Evolutionary conservation across 306 rosid species (phyloP), one percentile per base, ranked within the genome.

Genomic region (Fragaria ananassa): DNA sequence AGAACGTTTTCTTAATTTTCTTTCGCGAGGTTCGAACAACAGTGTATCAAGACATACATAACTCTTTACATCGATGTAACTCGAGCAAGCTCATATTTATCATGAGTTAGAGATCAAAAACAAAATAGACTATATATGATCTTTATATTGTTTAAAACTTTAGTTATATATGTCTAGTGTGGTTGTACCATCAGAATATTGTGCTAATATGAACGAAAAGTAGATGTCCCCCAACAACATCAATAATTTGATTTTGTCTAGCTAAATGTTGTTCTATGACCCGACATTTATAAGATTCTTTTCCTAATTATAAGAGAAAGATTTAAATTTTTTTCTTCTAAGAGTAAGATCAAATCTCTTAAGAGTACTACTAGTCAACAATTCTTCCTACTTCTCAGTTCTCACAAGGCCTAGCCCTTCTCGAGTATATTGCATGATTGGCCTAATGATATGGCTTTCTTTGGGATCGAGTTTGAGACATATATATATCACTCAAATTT

Each of bases 221-320:
- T 77, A 66, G 51, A 63, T 80, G 82, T 76, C 14, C 65, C 83
- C 71, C 54, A 84, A 82, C 82, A 50, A 41, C 64, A 57, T 74
- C 72, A 70, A 70, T 79, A 76, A 81, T 84, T 79, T 83, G 79
- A 68, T 85, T 75, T 75, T 83, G 65, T 83, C 75, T 8, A n/a
- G 50, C 77, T 8, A n/a, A 56, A 71, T 68, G 53, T 80, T 69
- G 71, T 77, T 81, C 65, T 57, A 83, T 73, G 83, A 64, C 85
- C 81, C 77, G 66, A 50, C 81, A 71, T 47, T 19, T 15, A 18
- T 58, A 51, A 58, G 70, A 82, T 78, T 84, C 77, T 37, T 23
- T 58, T 37, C 61, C 53, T 75, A 60, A 74, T 45, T 61, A 56
- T 34, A 42, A 70, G 73, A 21, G 18, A 64, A 41, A n/a, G 21